Percentiles rank a stretch among this genome's conserved stretches.
Conservation (phyloP, 129 eudicot genomes). For the Logfia minima region DNA sequence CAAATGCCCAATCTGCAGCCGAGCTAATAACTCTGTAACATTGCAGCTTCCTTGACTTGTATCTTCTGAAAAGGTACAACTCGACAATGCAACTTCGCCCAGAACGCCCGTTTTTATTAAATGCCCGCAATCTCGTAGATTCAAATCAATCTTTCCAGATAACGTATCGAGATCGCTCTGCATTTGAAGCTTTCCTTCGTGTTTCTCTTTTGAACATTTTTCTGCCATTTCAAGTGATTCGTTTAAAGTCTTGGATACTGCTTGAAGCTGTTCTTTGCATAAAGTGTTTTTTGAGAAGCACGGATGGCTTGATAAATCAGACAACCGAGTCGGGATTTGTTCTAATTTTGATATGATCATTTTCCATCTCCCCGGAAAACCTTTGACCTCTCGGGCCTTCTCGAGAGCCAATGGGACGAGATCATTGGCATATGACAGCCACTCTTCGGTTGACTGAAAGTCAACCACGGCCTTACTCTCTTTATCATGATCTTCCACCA, state of each 20-base stretch:
- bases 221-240: conserved; percentile 59
- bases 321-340: conserved; percentile 68
- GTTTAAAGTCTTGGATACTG: conserved; percentile 58
- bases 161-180: conserved; percentile 86
- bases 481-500: conserved; percentile 36
- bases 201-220: conserved; percentile 47
- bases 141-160: conserved; percentile 62
- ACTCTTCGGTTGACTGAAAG: conserved; percentile 58
- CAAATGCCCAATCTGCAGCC: conserved; percentile 89
- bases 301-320: conserved; percentile 84
- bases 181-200: conserved; percentile 84
- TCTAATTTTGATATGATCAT: conserved; percentile 72
- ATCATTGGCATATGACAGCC: conserved; percentile 67
- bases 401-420: conserved; percentile 64
- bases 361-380: conserved; percentile 80
- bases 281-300: conserved; percentile 74
- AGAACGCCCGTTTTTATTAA: conserved; percentile 84
- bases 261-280: conserved; percentile 77
- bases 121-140: conserved; percentile 79
- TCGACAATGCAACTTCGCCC: conserved; percentile 55
- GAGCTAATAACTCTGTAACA: conserved; percentile 65
- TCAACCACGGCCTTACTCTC: conserved; percentile 27
- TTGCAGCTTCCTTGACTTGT: conserved; percentile 32
- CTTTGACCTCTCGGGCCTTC: conserved; percentile 64
- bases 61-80: conserved; percentile 37